phyloP scores from a whole-genome alignment of 441 rosid genomes.

The Dalechampia spathulata region DNA sequence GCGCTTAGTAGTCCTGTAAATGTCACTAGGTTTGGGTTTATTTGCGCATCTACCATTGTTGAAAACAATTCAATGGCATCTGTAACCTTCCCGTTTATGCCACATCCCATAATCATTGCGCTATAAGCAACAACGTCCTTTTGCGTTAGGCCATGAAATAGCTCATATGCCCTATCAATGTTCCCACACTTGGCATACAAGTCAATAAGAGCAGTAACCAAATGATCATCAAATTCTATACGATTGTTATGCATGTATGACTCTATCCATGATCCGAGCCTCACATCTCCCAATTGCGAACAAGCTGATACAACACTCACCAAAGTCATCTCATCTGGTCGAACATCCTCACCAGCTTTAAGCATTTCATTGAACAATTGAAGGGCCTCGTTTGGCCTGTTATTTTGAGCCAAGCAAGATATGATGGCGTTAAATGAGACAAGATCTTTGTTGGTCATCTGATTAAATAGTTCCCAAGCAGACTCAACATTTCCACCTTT shows the following conservation, averaged over 20 bases:
- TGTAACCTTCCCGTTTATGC: constrained; percentile 53
- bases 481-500: constrained; percentile 39
- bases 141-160: constrained; percentile 34
- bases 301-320: constrained; percentile 19
- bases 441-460: constrained; percentile 25
- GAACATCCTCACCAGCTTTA: constrained; percentile 1
- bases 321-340: constrained; percentile 18
- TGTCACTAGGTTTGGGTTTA: constrained; percentile 54
- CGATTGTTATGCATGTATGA: constrained; percentile 9
- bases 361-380: constrained; percentile 16
- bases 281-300: constrained; percentile 14
- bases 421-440: constrained; percentile 42
- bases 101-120: constrained; percentile 64
- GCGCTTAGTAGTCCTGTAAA: constrained; percentile 60
- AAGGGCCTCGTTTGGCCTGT: constrained; percentile 15
- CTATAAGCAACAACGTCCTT: constrained; percentile 62
- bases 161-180: constrained; percentile 47
- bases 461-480: constrained; percentile 34
- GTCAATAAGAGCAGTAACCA: constrained; percentile 30
- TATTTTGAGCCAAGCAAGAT: constrained; percentile 29
- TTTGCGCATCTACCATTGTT: constrained; percentile 41
- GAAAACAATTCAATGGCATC: constrained; percentile 53
- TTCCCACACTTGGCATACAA: constrained; percentile 76
- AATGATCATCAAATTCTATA: constrained; percentile 11
- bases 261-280: constrained; percentile 19